phyloP scores from a whole-genome alignment of 768 basidiomycete genomes.

The Boletellus sp. region DNA sequence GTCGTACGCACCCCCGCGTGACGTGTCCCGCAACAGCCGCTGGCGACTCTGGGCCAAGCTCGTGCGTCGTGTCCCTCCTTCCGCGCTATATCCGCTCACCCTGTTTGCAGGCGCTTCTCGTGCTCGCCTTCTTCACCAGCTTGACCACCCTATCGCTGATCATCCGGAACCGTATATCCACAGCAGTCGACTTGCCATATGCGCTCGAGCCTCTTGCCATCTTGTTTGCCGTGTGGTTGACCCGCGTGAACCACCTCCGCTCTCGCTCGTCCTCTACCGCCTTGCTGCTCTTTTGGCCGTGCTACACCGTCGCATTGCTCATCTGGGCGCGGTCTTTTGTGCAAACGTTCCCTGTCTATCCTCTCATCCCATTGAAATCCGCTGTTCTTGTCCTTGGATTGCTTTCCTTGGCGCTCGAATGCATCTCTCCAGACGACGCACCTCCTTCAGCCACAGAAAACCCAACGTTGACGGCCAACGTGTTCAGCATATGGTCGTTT shows the following conservation, averaged over 20 bases:
- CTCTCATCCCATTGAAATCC: constrained; percentile 45
- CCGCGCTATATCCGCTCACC: not conserved
- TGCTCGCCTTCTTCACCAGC: constrained; percentile 46
- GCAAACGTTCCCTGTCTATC: constrained; percentile 27
- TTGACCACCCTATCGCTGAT: constrained; percentile 42
- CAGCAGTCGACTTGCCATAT: constrained; percentile 46
- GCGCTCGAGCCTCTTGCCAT: constrained; percentile 58
- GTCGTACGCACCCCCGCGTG: constrained; percentile 22
- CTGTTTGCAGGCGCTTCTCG: constrained; percentile 43
- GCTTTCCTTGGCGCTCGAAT: constrained; percentile 62
- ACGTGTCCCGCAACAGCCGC: constrained; percentile 44
- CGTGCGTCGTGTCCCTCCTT: constrained; percentile 46
- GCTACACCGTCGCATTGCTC: constrained; percentile 46
- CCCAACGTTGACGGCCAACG: constrained; percentile 72
- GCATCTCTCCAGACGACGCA: constrained; percentile 57
- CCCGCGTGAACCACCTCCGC: constrained; percentile 67
- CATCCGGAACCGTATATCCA: constrained; percentile 30
- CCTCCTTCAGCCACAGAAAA: constrained; percentile 49
- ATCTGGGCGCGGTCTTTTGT: constrained; percentile 62
- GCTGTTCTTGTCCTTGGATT: constrained; percentile 43
- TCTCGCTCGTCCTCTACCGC: constrained; percentile 66
- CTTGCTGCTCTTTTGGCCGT: constrained; percentile 80
- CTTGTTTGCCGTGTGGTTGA: constrained; percentile 46
- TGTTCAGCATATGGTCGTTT: constrained; percentile 83
- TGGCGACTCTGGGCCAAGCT: constrained; percentile 58